Percentiles rank a stretch among this genome's conserved stretches.
These are phyloP conservation scores for Atalantia buxifolia DNA, from an alignment of 345 rosid genomes.

Conservation along the genomic window DNA sequence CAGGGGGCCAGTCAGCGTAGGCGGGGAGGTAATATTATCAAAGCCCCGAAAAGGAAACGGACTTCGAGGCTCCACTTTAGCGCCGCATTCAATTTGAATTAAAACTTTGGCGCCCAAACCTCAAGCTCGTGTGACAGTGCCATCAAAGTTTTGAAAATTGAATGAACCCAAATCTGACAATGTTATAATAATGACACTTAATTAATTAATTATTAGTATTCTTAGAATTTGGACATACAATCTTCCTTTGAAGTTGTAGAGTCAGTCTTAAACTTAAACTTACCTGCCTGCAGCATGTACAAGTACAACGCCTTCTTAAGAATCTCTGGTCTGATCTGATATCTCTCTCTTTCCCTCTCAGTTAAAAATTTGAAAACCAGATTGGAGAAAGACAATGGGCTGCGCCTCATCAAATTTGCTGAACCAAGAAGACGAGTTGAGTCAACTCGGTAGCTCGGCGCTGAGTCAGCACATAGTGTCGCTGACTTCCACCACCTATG, in stretches of 20 bases:
- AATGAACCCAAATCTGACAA: conserved; percentile 3
- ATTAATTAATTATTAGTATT: too few species aligned
- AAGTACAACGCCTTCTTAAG: too few species aligned
- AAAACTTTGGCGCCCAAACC: conserved; percentile 29
- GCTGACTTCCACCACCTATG: conserved; percentile 92
- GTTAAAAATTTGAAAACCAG: not conserved
- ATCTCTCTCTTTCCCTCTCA: too few species aligned
- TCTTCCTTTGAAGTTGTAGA: too few species aligned
- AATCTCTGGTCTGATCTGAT: too few species aligned
- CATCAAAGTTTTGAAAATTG: conserved; percentile 21
- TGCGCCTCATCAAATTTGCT: conserved; percentile 87
- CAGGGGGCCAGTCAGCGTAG: too few species aligned
- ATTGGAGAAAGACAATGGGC: conserved; percentile 43
- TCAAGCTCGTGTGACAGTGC: not conserved
- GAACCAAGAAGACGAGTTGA: conserved; percentile 70
- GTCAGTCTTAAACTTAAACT: too few species aligned
- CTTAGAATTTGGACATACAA: too few species aligned
- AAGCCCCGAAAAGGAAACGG: not conserved
- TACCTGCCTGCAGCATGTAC: too few species aligned
- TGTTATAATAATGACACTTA: too few species aligned
- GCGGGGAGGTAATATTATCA: not conserved
- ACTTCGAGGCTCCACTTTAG: too few species aligned
- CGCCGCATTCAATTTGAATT: conserved; percentile 16
- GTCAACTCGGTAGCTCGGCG: conserved; percentile 64
- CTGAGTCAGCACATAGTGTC: conserved; percentile 87